phyloP scores from a whole-genome alignment of 2,329 filamentous ascomycete genomes.

The Hysterium pulicare region DNA sequence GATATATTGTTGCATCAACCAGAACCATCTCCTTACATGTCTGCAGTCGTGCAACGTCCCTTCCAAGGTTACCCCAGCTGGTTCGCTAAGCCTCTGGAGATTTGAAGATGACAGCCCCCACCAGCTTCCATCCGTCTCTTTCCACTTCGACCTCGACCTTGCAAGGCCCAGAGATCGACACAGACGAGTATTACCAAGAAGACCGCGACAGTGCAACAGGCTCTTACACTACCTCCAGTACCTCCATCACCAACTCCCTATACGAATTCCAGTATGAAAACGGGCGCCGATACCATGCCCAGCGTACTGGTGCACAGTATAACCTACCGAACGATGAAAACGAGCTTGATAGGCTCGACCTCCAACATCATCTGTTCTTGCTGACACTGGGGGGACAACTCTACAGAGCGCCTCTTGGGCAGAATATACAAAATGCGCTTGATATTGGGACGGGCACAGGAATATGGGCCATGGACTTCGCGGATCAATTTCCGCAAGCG shows the following conservation, averaged over 20 bases:
- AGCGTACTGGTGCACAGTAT: not conserved
- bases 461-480: slow-evolving; percentile 12
- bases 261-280: slow-evolving; percentile 8
- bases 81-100: too few relatives aligned
- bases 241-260: not conserved
- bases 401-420: not conserved
- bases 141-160: not conserved
- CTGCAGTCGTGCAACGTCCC: too few relatives aligned
- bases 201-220: not conserved
- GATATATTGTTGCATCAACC: too few relatives aligned
- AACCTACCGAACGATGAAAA: slow-evolving; percentile 6
- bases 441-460: slow-evolving; percentile 28
- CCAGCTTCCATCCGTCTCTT: too few relatives aligned
- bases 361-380: slow-evolving; percentile 5
- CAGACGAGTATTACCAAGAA: not conserved
- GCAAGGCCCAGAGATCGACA: not conserved
- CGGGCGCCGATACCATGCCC: slow-evolving; percentile 7
- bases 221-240: not conserved
- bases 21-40: too few relatives aligned
- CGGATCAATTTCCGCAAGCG: slow-evolving; percentile 6
- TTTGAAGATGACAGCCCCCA: too few relatives aligned
- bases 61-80: too few relatives aligned
- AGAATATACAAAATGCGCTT: slow-evolving; percentile 3
- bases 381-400: slow-evolving; percentile 2
- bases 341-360: slow-evolving; percentile 5